Base-by-base conservation (phyloP, 1,284 basidiomycete genomes). In the Anthracocystis setariae region DNA sequence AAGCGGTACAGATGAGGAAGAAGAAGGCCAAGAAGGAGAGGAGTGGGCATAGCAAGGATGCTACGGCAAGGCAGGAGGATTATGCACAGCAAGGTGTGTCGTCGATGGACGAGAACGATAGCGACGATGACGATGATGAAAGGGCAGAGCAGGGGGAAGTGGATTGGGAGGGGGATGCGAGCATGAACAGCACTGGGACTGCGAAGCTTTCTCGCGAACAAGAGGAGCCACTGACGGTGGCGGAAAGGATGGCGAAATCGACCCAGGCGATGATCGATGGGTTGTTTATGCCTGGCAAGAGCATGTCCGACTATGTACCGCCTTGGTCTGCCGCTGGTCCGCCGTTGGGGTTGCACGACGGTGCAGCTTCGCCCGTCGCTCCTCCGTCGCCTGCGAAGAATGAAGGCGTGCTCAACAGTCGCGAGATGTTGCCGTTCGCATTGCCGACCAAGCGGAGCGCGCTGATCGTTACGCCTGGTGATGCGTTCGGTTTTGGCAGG, bases 391-490 rank as follows among this genome's bases (percentile, higher is more conserved):
- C 66, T 5, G 38, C 68, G 1, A 67, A 68, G 46, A 50, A 29
- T 2, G 60, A 62, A 29, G 57, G 62, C 2, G 20, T 64, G 53
- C 85, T 96, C 58, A 93, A 97, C 82, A 92, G 91, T 21, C 87
- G 93, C 61, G 88, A 92, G 82, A 97, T 97, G 93, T 87, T 98
- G 13, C 93, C 92, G 0, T 87, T 97, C 48, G 86, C 90, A 17
- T 88, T 96, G 45, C 94, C 94, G 3, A 88, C 89, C 3, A 89
- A 92, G 74, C 89, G 90, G 27, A 87, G 88, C 24, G 87, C 91
- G 79, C 86, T 97, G 13, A 88, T 90, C 18, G 93, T 92, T 35
- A 74, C 53, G 63, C 82, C 54, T 35, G 76, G 64, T 66, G 82
- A 74, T 89, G 65, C 93, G n/a, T 78, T 80, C 40, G 77, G 77